Evolutionary conservation across 2,329 filamentous ascomycete species (phyloP).

Genomic region (Alternaria viburni): DNA sequence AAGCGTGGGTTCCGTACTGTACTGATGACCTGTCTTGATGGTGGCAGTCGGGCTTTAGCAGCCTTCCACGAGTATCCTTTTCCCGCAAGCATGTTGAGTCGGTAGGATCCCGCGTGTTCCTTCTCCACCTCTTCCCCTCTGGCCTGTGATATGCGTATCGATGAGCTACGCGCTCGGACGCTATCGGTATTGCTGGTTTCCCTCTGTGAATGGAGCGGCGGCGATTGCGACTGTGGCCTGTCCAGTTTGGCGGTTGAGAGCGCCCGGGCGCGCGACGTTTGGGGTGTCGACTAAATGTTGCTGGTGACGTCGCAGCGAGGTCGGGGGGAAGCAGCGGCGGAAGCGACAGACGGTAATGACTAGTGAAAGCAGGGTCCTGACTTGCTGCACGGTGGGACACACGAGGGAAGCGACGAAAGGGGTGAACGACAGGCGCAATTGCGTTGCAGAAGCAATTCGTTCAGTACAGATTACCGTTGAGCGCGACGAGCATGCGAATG

Average conservation of each 20-base stretch:
- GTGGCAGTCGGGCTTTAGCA: slow-evolving; percentile 78
- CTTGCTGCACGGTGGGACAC: not conserved
- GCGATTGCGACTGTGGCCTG: slow-evolving; percentile 27
- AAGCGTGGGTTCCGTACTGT: slow-evolving; percentile 80
- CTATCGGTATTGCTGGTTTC: slow-evolving; percentile 33
- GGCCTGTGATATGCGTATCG: slow-evolving; percentile 41
- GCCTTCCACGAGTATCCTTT: slow-evolving; percentile 94
- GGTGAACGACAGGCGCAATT: slow-evolving; percentile 6
- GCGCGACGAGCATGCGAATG: slow-evolving; percentile 15
- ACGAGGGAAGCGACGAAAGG: slow-evolving; percentile 1
- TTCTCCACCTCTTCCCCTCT: slow-evolving; percentile 34
- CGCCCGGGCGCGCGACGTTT: slow-evolving; percentile 17
- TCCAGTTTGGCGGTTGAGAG: slow-evolving; percentile 36
- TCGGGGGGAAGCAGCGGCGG: not conserved
- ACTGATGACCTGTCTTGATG: slow-evolving; percentile 67
- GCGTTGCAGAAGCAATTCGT: slow-evolving; percentile 3
- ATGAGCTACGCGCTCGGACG: slow-evolving; percentile 39
- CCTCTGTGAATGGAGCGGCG: slow-evolving; percentile 40
- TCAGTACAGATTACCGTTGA: slow-evolving; percentile 5
- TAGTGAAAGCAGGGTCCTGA: not conserved
- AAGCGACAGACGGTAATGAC: slow-evolving; percentile 10
- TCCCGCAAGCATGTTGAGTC: slow-evolving; percentile 76
- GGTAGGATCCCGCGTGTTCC: slow-evolving; percentile 20
- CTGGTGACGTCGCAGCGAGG: slow-evolving; percentile 10
- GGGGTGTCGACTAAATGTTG: not conserved